Conservation (phyloP, 2,329 filamentous ascomycete genomes). For the Ceratocystis eucalypticola region DNA sequence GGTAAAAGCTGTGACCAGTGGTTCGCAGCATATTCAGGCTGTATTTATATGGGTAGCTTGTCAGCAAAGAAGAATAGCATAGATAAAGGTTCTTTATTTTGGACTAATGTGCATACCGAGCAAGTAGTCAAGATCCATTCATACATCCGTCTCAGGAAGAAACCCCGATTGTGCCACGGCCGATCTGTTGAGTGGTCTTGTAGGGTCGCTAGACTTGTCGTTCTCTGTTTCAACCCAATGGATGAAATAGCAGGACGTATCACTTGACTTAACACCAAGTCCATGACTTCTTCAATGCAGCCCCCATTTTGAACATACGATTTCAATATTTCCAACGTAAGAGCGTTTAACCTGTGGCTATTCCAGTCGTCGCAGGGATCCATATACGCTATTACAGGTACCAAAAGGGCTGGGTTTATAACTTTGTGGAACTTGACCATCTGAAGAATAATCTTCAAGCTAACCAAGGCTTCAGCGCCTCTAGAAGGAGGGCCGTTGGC, state of each 20-base stretch:
- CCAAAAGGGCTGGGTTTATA: not conserved
- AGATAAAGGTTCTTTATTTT: not conserved
- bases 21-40: conserved; percentile 34
- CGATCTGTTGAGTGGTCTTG: conserved; percentile 14
- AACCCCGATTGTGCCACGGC: conserved; percentile 13
- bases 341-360: not conserved
- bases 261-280: conserved; percentile 2
- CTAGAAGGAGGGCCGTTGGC: not conserved
- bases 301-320: not conserved
- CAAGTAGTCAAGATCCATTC: conserved; percentile 18
- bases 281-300: conserved; percentile 4
- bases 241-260: conserved; percentile 7
- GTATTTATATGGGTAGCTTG: not conserved
- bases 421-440: not conserved
- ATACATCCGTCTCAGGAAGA: conserved; percentile 13
- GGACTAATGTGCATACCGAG: conserved; percentile 4
- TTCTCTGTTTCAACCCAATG: not conserved
- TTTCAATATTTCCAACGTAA: not conserved
- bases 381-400: not conserved
- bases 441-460: not conserved
- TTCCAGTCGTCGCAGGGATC: not conserved
- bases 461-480: not conserved
- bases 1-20: conserved; percentile 59
- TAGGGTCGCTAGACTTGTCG: conserved; percentile 5
- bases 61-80: not conserved